Conservation (phyloP, 2,329 filamentous ascomycete genomes). For the Biscogniauxia sp. region DNA sequence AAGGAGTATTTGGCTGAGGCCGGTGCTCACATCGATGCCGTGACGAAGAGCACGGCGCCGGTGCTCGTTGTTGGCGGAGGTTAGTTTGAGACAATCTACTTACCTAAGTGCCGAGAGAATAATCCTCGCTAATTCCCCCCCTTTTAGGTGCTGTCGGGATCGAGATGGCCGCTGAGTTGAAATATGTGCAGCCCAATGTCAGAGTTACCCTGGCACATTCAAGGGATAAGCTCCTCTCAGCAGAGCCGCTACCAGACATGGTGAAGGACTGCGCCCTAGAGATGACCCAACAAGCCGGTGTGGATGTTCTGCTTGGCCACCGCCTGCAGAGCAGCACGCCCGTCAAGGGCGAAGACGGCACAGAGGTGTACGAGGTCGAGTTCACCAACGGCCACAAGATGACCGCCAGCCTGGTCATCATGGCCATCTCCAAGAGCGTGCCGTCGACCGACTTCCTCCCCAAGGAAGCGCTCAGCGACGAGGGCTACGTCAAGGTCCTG, state of each 20-base stretch:
- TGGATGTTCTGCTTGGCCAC: slow-evolving; percentile 62
- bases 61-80: slow-evolving; percentile 74
- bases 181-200: slow-evolving; percentile 60
- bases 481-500: slow-evolving; percentile 65
- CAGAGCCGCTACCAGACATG: slow-evolving; percentile 68
- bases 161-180: slow-evolving; percentile 79
- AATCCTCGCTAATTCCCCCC: neutral
- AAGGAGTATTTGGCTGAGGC: slow-evolving; percentile 64
- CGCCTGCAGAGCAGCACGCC: slow-evolving; percentile 51
- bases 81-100: slow-evolving; percentile 22
- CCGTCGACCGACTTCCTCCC: slow-evolving; percentile 66
- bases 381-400: slow-evolving; percentile 61
- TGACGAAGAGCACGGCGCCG: slow-evolving; percentile 51
- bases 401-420: slow-evolving; percentile 63
- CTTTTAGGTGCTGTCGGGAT: slow-evolving; percentile 65
- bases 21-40: slow-evolving; percentile 55
- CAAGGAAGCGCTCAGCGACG: slow-evolving; percentile 52
- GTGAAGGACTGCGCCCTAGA: slow-evolving; percentile 62
- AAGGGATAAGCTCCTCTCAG: slow-evolving; percentile 65
- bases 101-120: neutral
- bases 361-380: slow-evolving; percentile 45
- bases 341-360: slow-evolving; percentile 43
- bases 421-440: slow-evolving; percentile 62
- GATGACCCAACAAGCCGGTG: slow-evolving; percentile 59
- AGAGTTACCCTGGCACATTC: slow-evolving; percentile 76